Evolutionary conservation across 805 yeast genomes (phyloP).

Genomic region (Hanseniaspora occidentalis): DNA sequence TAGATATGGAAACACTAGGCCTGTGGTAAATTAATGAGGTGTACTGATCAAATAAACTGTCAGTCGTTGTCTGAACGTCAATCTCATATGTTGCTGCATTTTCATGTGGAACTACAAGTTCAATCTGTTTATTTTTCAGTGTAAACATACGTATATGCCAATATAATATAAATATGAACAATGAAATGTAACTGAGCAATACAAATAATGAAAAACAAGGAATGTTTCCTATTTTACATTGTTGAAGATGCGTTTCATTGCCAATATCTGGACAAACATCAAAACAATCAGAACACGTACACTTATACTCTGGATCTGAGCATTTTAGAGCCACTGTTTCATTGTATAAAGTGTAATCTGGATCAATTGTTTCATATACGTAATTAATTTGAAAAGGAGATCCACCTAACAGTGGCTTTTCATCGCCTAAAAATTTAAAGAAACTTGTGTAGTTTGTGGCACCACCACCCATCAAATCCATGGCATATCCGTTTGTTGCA

Average conservation of each 20-base stretch:
- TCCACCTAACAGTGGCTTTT: conserved; percentile 87
- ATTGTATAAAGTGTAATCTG: background rate
- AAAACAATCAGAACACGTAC: conserved; percentile 89
- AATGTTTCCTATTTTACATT: conserved; percentile 46
- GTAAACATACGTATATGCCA: conserved; percentile 13
- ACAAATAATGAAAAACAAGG: conserved; percentile 67
- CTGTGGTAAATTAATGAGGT: conserved; percentile 10
- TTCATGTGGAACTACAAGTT: conserved; percentile 16
- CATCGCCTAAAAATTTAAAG: conserved; percentile 84
- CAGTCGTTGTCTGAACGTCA: conserved; percentile 8
- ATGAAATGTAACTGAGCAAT: conserved; percentile 34
- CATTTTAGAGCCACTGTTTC: conserved; percentile 28
- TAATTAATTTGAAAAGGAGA: conserved; percentile 91
- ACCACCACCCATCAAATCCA: conserved; percentile 98
- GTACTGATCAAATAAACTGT: conserved; percentile 13
- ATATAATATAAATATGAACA: conserved; percentile 17
- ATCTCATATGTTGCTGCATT: conserved; percentile 12
- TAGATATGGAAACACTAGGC: conserved; percentile 8
- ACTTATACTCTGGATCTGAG: conserved; percentile 49
- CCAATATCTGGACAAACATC: conserved; percentile 63
- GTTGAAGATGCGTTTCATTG: conserved; percentile 24
- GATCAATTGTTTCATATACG: conserved; percentile 26
- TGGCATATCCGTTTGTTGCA: conserved; percentile 90
- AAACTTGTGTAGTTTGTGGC: conserved; percentile 63
- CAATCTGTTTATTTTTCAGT: conserved; percentile 13